Evolutionary conservation across 495 filamentous ascomycete genomes (phyloP).

Genomic region (Oleoguttula mirabilis): DNA sequence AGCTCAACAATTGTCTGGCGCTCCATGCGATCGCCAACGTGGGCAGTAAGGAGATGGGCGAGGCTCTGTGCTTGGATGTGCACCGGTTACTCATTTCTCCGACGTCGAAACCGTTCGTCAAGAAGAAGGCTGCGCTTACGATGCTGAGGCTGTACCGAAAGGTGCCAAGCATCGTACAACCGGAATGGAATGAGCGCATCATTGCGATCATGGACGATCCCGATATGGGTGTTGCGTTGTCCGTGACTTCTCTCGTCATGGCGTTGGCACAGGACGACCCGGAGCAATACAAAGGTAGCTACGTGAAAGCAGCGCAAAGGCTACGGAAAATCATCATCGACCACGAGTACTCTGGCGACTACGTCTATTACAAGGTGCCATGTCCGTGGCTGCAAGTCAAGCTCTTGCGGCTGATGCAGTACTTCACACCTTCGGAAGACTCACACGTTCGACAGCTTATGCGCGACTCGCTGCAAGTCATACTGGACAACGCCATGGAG

Average conservation of each 20-base stretch:
- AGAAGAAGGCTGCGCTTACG: slow-evolving; percentile 97
- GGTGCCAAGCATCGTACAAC: slow-evolving; percentile 80
- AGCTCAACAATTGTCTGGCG: slow-evolving; percentile 95
- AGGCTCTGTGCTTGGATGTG: slow-evolving; percentile 84
- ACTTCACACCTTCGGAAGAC: slow-evolving; percentile 93
- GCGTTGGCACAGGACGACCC: slow-evolving; percentile 84
- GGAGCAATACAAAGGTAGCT: slow-evolving; percentile 86
- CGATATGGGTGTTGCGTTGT: slow-evolving; percentile 88
- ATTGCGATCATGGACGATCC: slow-evolving; percentile 97
- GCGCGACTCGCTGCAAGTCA: slow-evolving; percentile 78
- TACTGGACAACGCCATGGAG: slow-evolving; percentile 80
- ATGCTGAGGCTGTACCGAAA: slow-evolving; percentile 94
- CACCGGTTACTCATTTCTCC: slow-evolving; percentile 92
- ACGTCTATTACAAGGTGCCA: slow-evolving; percentile 96
- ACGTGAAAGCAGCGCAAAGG: slow-evolving; percentile 80
- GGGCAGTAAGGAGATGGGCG: slow-evolving; percentile 91
- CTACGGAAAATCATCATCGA: slow-evolving; percentile 84
- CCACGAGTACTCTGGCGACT: slow-evolving; percentile 74
- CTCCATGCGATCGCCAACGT: slow-evolving; percentile 98
- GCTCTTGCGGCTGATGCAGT: slow-evolving; percentile 78
- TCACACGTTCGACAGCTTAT: slow-evolving; percentile 85
- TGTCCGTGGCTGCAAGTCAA: slow-evolving; percentile 99
- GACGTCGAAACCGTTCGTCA: slow-evolving; percentile 94
- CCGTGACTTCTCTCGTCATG: slow-evolving; percentile 94
- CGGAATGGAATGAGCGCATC: slow-evolving; percentile 93